These are phyloP conservation scores for Tetragonia tetragonoides DNA, from an alignment of 148 eudicot genomes.

Conservation along the genomic window DNA sequence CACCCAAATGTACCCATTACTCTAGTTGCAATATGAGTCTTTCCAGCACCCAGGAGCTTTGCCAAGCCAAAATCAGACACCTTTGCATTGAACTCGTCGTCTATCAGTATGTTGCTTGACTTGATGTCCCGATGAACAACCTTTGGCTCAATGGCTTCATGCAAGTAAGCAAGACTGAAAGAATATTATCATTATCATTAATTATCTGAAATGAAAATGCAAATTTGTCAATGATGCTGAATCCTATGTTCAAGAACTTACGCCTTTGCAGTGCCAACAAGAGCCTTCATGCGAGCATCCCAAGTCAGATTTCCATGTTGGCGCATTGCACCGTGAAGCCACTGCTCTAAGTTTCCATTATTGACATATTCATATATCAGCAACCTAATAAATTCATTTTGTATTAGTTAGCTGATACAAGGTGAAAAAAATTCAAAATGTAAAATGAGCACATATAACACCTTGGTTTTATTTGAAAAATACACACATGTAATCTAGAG, in stretches of 20 bases:
- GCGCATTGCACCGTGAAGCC: conserved; percentile 94
- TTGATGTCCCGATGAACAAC: conserved; percentile 95
- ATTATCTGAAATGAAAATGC: not conserved
- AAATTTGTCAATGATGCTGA: not conserved
- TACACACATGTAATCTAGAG: not conserved
- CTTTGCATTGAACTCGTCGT: conserved; percentile 78
- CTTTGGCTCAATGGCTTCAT: conserved; percentile 96
- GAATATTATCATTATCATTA: conserved; percentile 9
- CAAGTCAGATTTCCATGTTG: conserved; percentile 85
- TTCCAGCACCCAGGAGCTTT: conserved; percentile 90
- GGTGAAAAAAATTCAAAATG: not conserved
- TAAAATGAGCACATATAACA: not conserved
- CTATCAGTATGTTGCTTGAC: conserved; percentile 88
- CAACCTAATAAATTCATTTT: conserved; percentile 41
- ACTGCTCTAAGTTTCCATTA: conserved; percentile 91
- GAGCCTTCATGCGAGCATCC: conserved; percentile 93
- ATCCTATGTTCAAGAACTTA: conserved; percentile 34
- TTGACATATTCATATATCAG: conserved; percentile 89
- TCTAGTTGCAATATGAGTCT: conserved; percentile 85
- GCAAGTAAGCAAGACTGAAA: conserved; percentile 88
- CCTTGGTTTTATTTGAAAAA: not conserved
- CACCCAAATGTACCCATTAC: conserved; percentile 99
- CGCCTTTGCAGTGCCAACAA: conserved; percentile 93
- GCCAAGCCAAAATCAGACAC: conserved; percentile 96
- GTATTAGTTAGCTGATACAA: not conserved